Conservation (phyloP, 2,329 filamentous ascomycete species). For the Fusarium tanahbumbuense region DNA sequence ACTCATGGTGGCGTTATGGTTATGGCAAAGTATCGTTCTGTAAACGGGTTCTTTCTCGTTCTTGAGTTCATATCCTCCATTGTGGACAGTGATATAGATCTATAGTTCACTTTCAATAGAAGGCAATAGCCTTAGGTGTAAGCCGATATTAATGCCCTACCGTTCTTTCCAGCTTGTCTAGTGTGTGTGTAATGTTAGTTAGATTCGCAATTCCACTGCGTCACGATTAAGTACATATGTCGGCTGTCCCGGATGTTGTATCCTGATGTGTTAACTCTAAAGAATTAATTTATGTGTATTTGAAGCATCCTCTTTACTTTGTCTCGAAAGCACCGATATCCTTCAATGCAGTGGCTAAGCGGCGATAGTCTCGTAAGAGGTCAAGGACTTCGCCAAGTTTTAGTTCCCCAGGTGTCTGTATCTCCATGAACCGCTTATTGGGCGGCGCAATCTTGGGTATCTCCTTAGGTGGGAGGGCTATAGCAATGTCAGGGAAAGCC, state of each 20-base stretch:
- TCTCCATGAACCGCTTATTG: constrained; percentile 77
- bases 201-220: not conserved
- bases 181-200: not conserved
- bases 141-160: not conserved
- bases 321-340: constrained; percentile 70
- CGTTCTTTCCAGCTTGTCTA: not conserved
- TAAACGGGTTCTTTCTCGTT: not conserved
- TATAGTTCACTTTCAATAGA: constrained; percentile 14
- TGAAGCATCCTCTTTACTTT: constrained; percentile 40
- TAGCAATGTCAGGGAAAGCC: constrained; percentile 71
- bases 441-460: constrained; percentile 71
- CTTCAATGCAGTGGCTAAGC: constrained; percentile 73
- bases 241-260: not conserved
- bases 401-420: constrained; percentile 76
- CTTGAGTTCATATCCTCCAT: not conserved
- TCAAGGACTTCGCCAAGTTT: constrained; percentile 79
- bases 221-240: not conserved
- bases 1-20: constrained; percentile 11
- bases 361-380: constrained; percentile 78
- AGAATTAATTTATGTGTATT: constrained; percentile 17
- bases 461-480: constrained; percentile 66
- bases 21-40: not conserved
- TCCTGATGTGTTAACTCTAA: constrained; percentile 28
- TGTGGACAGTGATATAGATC: constrained; percentile 7
- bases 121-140: constrained; percentile 16